Evolutionary conservation across 2,329 filamentous ascomycete genomes (phyloP).

Genomic region (Cladophialophora yegresii): DNA sequence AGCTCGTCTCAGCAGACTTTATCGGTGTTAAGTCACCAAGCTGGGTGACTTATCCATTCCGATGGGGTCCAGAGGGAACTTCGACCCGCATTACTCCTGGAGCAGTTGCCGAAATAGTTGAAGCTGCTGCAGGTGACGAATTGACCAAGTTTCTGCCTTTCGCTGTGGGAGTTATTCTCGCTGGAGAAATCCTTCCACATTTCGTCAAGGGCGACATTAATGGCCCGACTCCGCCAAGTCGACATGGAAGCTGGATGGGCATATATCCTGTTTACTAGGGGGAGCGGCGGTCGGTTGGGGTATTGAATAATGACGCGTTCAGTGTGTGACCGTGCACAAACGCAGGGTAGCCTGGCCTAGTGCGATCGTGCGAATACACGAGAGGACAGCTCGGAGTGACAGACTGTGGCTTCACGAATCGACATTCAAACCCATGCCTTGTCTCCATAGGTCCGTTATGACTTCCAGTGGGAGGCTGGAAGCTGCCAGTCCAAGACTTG

Average conservation of each 20-base stretch:
- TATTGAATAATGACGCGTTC: neutral
- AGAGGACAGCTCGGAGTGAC: neutral
- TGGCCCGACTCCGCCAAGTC: conserved; percentile 18
- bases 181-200: conserved; percentile 24
- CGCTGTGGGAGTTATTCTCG: conserved; percentile 13
- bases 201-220: conserved; percentile 27
- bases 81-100: conserved; percentile 15
- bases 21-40: neutral
- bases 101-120: conserved; percentile 18
- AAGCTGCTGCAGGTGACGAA: conserved; percentile 13
- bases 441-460: conserved; percentile 29
- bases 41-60: conserved; percentile 24
- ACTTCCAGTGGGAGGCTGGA: conserved; percentile 65
- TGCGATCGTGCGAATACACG: neutral
- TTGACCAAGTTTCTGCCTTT: conserved; percentile 18
- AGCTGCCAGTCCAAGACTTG: conserved; percentile 68
- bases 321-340: neutral
- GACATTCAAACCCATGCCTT: neutral
- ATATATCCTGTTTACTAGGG: conserved; percentile 23
- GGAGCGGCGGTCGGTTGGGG: neutral
- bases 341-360: neutral
- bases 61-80: conserved; percentile 26
- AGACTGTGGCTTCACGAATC: neutral
- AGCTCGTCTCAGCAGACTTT: conserved; percentile 22
- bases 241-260: conserved; percentile 26